Evolutionary conservation across 2,329 filamentous ascomycete genomes (phyloP).

Genomic region (Ophiocordyceps australis): DNA sequence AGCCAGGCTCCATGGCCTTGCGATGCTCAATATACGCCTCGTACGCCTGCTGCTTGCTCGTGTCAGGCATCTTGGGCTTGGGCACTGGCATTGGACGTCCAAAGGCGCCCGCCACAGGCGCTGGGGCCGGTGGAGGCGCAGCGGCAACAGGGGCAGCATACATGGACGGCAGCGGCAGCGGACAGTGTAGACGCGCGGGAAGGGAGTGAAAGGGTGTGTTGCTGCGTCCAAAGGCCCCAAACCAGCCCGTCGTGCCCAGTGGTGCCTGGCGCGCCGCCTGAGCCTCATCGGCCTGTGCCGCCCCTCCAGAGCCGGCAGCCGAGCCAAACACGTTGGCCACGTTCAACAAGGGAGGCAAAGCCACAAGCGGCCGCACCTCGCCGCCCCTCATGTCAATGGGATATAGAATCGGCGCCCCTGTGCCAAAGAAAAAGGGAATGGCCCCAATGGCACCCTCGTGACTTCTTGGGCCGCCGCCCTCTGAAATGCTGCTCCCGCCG

Average conservation of each 20-base stretch:
- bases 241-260: background rate
- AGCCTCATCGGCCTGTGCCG: too few species aligned
- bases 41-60: conserved; percentile 23
- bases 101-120: background rate
- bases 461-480: too few species aligned
- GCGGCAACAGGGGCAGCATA: background rate
- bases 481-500: too few species aligned
- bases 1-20: conserved; percentile 27
- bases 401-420: too few species aligned
- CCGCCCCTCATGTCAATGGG: too few species aligned
- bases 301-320: background rate
- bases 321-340: too few species aligned
- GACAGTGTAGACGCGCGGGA: background rate
- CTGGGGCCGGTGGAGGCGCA: background rate
- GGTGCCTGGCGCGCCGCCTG: background rate
- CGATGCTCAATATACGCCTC: conserved; percentile 29
- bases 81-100: too few species aligned
- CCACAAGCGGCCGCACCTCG: too few species aligned
- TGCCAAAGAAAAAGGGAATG: too few species aligned
- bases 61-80: conserved; percentile 22
- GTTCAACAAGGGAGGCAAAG: too few species aligned
- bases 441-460: too few species aligned
- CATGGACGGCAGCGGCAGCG: background rate
- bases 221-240: background rate
- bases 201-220: conserved; percentile 1